Evolutionary conservation across 2,329 filamentous ascomycete species (phyloP).

Genomic region (Pseudogymnoascus sp.): DNA sequence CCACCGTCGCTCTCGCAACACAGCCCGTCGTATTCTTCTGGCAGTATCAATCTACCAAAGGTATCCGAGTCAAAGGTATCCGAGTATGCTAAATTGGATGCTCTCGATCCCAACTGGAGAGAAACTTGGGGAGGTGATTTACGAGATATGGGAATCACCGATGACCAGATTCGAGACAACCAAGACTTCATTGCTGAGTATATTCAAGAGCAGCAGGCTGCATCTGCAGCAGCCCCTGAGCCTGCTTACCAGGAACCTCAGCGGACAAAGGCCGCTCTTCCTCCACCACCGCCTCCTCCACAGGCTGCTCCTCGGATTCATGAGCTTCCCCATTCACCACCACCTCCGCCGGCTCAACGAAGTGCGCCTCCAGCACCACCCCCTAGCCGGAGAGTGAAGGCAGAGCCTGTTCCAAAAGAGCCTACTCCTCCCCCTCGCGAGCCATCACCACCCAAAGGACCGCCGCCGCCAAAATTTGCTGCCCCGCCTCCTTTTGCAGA

Average conservation of each 20-base stretch:
- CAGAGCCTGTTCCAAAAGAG: constrained; percentile 37
- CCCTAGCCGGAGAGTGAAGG: constrained; percentile 50
- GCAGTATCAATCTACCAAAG: constrained; percentile 39
- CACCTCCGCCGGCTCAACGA: constrained; percentile 20
- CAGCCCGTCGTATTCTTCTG: constrained; percentile 28
- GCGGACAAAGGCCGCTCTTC: constrained; percentile 36
- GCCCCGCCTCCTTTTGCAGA: constrained; percentile 84
- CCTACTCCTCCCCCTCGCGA: constrained; percentile 56
- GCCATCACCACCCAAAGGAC: constrained; percentile 53
- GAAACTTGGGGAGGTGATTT: constrained; percentile 58
- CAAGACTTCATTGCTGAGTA: constrained; percentile 62
- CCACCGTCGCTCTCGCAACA: constrained; percentile 29
- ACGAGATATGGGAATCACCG: constrained; percentile 52
- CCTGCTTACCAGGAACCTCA: constrained; percentile 35
- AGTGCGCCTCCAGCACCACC: constrained; percentile 45
- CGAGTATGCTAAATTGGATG: constrained; percentile 55
- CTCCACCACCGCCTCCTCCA: constrained; percentile 55
- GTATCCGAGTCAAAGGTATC: constrained; percentile 46
- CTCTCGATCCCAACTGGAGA: constrained; percentile 56
- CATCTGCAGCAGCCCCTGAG: constrained; percentile 26
- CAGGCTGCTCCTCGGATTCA: constrained; percentile 30
- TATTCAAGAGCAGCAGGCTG: constrained; percentile 47
- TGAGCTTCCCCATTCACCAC: constrained; percentile 23
- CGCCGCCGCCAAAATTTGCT: constrained; percentile 61
- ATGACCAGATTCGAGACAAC: constrained; percentile 59